Evolutionary conservation across 176 grass and related monocot species (phyloP), one percentile per base, ranked within the genome.

Genomic region (Dactylis glomerata): DNA sequence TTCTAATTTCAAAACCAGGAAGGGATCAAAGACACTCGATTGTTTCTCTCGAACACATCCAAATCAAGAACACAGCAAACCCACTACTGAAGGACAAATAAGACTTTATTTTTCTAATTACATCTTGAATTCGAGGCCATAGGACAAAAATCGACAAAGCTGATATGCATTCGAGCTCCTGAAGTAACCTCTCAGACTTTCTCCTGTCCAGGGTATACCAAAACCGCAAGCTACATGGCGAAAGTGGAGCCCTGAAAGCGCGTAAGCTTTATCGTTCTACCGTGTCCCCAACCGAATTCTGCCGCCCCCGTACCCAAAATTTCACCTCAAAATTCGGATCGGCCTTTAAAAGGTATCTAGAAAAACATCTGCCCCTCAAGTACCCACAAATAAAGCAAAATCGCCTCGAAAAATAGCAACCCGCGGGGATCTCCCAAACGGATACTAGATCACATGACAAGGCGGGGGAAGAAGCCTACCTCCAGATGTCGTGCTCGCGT

Each of bases 401-500:
- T 68, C 40, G 64, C 40, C 23, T 58, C 17, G 16, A 59, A 17
- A 82, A 77, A n/a, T 44, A 22, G 47, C 37, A 61, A 37, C 5
- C 34, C 27, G 31, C 1, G 38, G 28, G 22, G 70, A 73, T 73
- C 70, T 73, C 70, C 70, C 24, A 10, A 41, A 13, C 14, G 19
- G 50, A 26, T 38, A n/a, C n/a, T n/a, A 66, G 62, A 88, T 46
- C 47, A 22, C 13, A 15, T 1, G 46, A 5, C 5, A 67, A 23
- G 32, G 5, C 2, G 13, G 0, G 30, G 27, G 22, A 44, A 47
- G 33, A 50, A 70, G 52, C 84, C 78, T 76, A 94, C 92, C 87
- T 94, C 90, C 90, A 94, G 41, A 91, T 86, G 77, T 94, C 89
- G 84, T 89, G 90, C 50, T 89, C 84, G 23, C 94, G 77, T 19